These are phyloP conservation scores for Cadophora sp. DNA, from an alignment of 2,329 filamentous ascomycete genomes.

Conservation along the genomic window DNA sequence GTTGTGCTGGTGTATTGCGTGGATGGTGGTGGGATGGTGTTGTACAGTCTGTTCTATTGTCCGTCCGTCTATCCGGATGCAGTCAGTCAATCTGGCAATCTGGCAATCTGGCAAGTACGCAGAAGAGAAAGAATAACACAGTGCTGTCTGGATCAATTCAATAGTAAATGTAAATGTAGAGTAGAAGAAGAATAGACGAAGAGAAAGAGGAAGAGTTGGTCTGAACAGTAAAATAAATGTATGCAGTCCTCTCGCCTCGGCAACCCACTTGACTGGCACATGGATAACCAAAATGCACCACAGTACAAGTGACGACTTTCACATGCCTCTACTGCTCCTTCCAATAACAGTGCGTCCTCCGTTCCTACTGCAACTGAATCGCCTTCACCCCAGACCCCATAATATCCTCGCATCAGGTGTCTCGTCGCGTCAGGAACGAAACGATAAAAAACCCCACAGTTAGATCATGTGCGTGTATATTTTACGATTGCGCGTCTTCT, in stretches of 20 bases:
- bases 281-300: background rate
- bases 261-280: too few relatives aligned
- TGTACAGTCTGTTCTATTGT: background rate
- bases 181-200: background rate
- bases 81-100: background rate
- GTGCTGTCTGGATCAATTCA: background rate
- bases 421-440: background rate
- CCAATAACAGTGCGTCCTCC: too few relatives aligned
- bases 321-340: too few relatives aligned
- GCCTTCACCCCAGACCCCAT: background rate
- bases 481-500: background rate
- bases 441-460: background rate
- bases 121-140: background rate
- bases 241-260: background rate
- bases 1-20: background rate
- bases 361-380: too few relatives aligned
- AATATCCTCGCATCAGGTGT: conserved; percentile 4
- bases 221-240: background rate
- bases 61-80: background rate
- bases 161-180: background rate
- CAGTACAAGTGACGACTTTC: background rate
- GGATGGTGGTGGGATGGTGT: background rate
- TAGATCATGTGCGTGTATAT: conserved; percentile 8
- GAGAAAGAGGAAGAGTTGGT: too few relatives aligned
- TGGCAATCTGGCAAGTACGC: background rate